Evolutionary conservation across 2,329 filamentous ascomycete species (phyloP), one percentile per base, ranked within the genome.

Genomic region (Pleoardoris graminearum): DNA sequence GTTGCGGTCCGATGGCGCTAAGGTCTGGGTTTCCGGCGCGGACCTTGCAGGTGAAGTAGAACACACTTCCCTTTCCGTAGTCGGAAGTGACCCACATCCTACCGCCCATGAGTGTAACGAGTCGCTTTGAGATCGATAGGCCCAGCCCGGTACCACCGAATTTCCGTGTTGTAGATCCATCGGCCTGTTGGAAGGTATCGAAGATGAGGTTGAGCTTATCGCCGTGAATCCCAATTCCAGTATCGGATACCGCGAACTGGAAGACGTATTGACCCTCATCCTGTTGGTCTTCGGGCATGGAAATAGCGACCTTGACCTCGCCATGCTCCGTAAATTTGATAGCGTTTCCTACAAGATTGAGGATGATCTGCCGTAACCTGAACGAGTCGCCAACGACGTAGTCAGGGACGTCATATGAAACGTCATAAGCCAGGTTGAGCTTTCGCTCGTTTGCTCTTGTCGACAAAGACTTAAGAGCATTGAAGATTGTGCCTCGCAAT

Each of bases 311-410:
- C 73, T 92, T 95, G 65, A 99, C 94, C 73, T 96, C 91, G 56
- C 94, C 94, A 66, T 95, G 88, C 74, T 97, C 93, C 3, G 94
- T 97, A 74, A 99, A 99, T 72, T 99, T 99, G 80, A 99, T 97
- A 50, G 94, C 93, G 68, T 99, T 99, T 69, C 94, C 94, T 48
- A 97, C 93, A 51, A 99, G 80, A 75, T 99, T 99, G 51, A 97
- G 83, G 57, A 97, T 97, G 65, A 99, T 96, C 76, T 99, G 94
- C 58, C 93, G 86, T 51, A 97, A 79, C 75, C 94, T 88, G 87
- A 97, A 97, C 1, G 92, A 95, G 72, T 99, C 94, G 56, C 94
- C 94, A 57, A 97, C 87, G 35, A 97, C 91, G 71, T 96, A 92
- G 72, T 97, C 93, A 3, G 93, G 93, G 36, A 97, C 91, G 3